Evolutionary conservation across 2,329 filamentous ascomycete genomes (phyloP).

Genomic region (Clarireedia monteithiana): DNA sequence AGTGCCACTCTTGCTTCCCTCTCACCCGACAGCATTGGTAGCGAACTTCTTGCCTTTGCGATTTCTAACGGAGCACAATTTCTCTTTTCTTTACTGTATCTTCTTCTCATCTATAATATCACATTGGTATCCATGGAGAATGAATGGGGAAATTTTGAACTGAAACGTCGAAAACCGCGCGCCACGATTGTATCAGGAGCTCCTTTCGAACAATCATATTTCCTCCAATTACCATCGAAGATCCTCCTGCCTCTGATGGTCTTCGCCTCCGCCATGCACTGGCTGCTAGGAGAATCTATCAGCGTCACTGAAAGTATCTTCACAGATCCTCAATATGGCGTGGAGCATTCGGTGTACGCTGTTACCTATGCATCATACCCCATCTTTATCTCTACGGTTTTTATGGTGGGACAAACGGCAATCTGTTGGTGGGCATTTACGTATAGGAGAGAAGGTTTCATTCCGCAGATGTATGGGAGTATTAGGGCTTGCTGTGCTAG

Average conservation of each 20-base stretch:
- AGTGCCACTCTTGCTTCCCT: slow-evolving; percentile 11
- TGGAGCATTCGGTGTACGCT: slow-evolving; percentile 15
- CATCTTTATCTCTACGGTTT: slow-evolving; percentile 14
- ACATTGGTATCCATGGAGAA: slow-evolving; percentile 20
- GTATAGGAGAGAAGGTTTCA: slow-evolving; percentile 16
- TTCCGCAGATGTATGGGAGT: slow-evolving; percentile 19
- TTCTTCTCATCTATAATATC: slow-evolving; percentile 18
- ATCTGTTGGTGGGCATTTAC: slow-evolving; percentile 20
- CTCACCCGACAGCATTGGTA: slow-evolving; percentile 9
- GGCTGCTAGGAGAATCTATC: slow-evolving; percentile 18
- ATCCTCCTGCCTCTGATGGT: slow-evolving; percentile 15
- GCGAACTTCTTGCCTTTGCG: slow-evolving; percentile 15
- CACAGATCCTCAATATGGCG: slow-evolving; percentile 9
- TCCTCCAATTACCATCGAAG: slow-evolving; percentile 15
- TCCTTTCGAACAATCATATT: slow-evolving; percentile 17
- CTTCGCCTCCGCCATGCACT: slow-evolving; percentile 18
- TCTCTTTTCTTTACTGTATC: slow-evolving; percentile 15
- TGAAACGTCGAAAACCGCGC: slow-evolving; percentile 8
- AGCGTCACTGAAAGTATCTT: slow-evolving; percentile 15
- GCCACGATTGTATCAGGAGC: slow-evolving; percentile 16
- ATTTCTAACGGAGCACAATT: slow-evolving; percentile 20
- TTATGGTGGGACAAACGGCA: slow-evolving; percentile 16
- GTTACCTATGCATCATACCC: slow-evolving; percentile 17
- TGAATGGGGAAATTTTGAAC: slow-evolving; percentile 18
- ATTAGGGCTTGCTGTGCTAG: slow-evolving; percentile 17